These are phyloP conservation scores for Anisodus acutangulus DNA, from an alignment of 257 asterid species.

Conservation along the genomic window DNA sequence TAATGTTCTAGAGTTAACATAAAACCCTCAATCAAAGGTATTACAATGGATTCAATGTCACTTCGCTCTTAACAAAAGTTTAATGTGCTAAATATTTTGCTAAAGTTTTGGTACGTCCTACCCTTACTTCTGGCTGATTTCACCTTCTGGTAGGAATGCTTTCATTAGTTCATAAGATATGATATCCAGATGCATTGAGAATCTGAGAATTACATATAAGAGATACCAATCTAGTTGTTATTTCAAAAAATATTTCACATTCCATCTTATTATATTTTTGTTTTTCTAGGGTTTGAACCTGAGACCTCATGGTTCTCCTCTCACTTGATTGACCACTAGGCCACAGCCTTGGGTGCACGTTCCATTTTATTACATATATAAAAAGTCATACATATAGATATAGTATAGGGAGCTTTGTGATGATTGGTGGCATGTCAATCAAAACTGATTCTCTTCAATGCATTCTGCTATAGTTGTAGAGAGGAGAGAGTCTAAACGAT, in stretches of 20 bases:
- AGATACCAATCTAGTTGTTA: background rate
- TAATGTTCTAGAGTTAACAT: background rate
- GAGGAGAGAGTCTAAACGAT: background rate
- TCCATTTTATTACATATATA: background rate
- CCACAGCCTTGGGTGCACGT: background rate
- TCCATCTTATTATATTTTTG: background rate
- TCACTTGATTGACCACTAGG: background rate
- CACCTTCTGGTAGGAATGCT: background rate
- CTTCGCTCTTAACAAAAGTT: constrained; percentile 4
- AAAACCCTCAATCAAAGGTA: background rate
- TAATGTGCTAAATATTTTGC: background rate
- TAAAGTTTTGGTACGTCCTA: background rate
- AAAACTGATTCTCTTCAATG: constrained; percentile 17
- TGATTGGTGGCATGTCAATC: background rate
- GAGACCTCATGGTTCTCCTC: background rate
- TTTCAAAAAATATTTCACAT: background rate
- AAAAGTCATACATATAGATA: background rate
- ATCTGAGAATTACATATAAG: background rate
- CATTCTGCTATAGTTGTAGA: background rate
- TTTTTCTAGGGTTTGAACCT: background rate
- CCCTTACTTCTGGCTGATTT: background rate
- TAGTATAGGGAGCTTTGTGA: constrained; percentile 9
- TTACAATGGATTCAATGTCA: constrained; percentile 15
- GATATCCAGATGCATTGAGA: background rate
- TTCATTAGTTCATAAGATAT: background rate